A percentile compares a stretch with the other conserved stretches of the same genome.
These are phyloP conservation scores for Gelatoporia subvermispora DNA, from an alignment of 768 basidiomycete species.

Conservation along the genomic window DNA sequence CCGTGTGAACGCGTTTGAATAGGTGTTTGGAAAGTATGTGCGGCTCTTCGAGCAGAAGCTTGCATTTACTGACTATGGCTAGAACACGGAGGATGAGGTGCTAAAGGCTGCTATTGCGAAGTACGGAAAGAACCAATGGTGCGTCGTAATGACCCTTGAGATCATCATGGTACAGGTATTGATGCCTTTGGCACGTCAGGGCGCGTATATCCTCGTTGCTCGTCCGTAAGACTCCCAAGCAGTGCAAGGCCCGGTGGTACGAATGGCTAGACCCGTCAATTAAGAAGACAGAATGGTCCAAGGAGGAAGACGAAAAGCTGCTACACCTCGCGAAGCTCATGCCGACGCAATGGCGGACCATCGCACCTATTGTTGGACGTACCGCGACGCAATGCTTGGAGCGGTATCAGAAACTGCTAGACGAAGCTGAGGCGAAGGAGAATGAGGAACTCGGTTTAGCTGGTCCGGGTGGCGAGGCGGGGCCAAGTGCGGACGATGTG, in stretches of 20 bases:
- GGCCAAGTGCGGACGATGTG: slow-evolving; percentile 90
- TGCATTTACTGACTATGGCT: slow-evolving; percentile 9
- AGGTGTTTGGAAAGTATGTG: slow-evolving; percentile 79
- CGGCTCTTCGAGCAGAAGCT: not conserved
- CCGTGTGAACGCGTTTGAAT: not conserved
- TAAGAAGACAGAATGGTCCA: slow-evolving; percentile 99
- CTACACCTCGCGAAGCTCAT: slow-evolving; percentile 96
- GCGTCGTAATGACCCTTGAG: slow-evolving; percentile 10
- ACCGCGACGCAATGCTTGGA: slow-evolving; percentile 98
- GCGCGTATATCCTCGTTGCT: slow-evolving; percentile 96
- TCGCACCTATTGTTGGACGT: slow-evolving; percentile 96
- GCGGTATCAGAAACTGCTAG: slow-evolving; percentile 94
- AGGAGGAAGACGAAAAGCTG: slow-evolving; percentile 98
- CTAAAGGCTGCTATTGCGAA: slow-evolving; percentile 98
- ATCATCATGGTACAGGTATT: not conserved
- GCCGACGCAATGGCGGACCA: slow-evolving; percentile 99
- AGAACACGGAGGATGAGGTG: slow-evolving; percentile 98
- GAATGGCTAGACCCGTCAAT: slow-evolving; percentile 99
- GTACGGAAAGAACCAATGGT: slow-evolving; percentile 97
- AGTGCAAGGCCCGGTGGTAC: slow-evolving; percentile 99
- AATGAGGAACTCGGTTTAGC: slow-evolving; percentile 90
- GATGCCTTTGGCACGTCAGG: slow-evolving; percentile 38
- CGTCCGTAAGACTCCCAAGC: slow-evolving; percentile 97
- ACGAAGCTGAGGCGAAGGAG: slow-evolving; percentile 96
- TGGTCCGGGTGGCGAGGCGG: slow-evolving; percentile 73